Evolutionary conservation across 1,284 basidiomycete species (phyloP), one percentile per base, ranked within the genome.

Genomic region (Austroboletus rostrupii): DNA sequence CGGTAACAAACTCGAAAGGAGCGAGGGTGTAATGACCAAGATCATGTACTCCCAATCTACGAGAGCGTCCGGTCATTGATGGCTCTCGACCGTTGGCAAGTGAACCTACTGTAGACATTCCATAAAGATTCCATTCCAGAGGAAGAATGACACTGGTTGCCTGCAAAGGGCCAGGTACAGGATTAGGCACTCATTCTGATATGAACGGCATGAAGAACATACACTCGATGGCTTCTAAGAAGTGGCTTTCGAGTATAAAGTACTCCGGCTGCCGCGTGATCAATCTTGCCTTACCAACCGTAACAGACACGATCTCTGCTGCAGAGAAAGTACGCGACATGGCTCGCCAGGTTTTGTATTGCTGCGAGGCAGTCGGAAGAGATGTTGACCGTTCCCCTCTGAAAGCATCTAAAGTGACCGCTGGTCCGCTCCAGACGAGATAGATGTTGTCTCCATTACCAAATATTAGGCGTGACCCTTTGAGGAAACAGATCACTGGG

Each of bases 211-310:
- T 36, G 28, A 42, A 52, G 23, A 32, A 35, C 37, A 29, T 37
- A 63, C 70, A 73, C 42, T 55, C 31, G 46, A 71, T 59, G 28
- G 58, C 53, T 32, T 59, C 56, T 29, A 63, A 55, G 17, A 56
- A 53, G 35, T 61, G 44, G 13, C 57, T 56, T 3, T 67, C 59
- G 11, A 72, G 57, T 40, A 73, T 58, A 36, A 53, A 53, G 43
- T 55, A 8, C 5, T 7, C 23, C 1, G 23, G 57, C 21, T 36
- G 47, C n/a, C 16, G 45, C 20, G 7, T 4, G 10, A 37, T 17
- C 11, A 21, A 32, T 19, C n/a, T 23, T 38, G 16, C 48, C 35
- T 31, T 11, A 32, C 37, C 33, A 16, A 45, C 28, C 14, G 40
- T 35, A 40, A 48, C 17, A 14, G 41, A 48, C 14, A 36, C 38